These are phyloP conservation scores for Verticillium tricorpus DNA, from an alignment of 2,329 filamentous ascomycete species.

Conservation along the genomic window DNA sequence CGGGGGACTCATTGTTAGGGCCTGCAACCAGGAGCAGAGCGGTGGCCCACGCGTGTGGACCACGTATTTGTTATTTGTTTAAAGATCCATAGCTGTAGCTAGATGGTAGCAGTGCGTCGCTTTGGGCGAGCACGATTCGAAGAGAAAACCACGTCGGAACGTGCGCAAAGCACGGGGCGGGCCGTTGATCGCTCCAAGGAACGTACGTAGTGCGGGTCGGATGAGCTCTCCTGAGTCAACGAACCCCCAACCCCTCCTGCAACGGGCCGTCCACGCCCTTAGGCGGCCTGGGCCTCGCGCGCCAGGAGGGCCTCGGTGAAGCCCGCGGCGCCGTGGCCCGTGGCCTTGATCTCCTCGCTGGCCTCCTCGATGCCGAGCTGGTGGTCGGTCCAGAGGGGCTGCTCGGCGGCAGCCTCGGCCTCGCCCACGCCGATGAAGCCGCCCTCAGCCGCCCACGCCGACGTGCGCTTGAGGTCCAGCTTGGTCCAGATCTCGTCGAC, in stretches of 20 bases:
- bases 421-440: slow-evolving; percentile 94
- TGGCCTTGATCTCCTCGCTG: slow-evolving; percentile 55
- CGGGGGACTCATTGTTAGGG: background rate
- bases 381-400: slow-evolving; percentile 85
- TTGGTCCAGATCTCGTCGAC: slow-evolving; percentile 85
- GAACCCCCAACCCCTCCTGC: background rate
- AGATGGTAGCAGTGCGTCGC: background rate
- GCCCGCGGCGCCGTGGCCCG: slow-evolving; percentile 29
- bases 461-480: slow-evolving; percentile 86
- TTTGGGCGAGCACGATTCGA: background rate
- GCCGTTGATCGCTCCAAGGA: slow-evolving; percentile 24
- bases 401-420: slow-evolving; percentile 51
- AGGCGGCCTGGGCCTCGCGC: slow-evolving; percentile 38
- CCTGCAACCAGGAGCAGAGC: background rate
- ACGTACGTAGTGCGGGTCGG: slow-evolving; percentile 19
- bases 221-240: slow-evolving; percentile 10
- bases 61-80: background rate
- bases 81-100: background rate
- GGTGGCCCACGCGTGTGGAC: background rate
- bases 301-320: slow-evolving; percentile 58
- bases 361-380: slow-evolving; percentile 76
- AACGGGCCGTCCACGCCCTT: slow-evolving; percentile 19
- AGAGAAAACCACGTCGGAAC: background rate
- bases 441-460: slow-evolving; percentile 84
- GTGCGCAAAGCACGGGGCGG: background rate